A percentile compares a stretch with the other conserved stretches of the same genome.
phyloP scores from a whole-genome alignment of 2,329 filamentous ascomycete species.

The Hyphodiscus sp. region DNA sequence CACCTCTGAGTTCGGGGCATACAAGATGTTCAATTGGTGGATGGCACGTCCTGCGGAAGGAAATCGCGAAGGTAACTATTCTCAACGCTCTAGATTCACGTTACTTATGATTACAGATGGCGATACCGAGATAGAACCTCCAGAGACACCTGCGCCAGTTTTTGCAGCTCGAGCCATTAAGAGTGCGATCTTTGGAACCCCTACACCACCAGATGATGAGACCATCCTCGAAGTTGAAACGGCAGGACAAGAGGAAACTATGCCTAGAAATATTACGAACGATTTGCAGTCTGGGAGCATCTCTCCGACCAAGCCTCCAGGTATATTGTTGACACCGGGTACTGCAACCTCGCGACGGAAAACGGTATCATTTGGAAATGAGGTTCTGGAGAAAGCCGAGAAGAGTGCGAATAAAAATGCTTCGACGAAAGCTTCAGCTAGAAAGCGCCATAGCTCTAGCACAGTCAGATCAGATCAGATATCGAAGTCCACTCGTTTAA shows the following conservation, averaged over 20 bases:
- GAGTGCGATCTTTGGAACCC: constrained; percentile 57
- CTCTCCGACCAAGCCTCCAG: constrained; percentile 30
- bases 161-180: constrained; percentile 61
- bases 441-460: constrained; percentile 22
- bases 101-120: constrained; percentile 15
- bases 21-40: constrained; percentile 31
- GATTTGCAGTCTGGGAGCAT: constrained; percentile 25
- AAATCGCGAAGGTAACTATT: constrained; percentile 20
- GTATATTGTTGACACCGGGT: constrained; percentile 59
- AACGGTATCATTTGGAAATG: constrained; percentile 58
- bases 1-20: neutral
- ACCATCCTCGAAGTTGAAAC: constrained; percentile 24
- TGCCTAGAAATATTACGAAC: constrained; percentile 7
- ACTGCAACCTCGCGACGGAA: constrained; percentile 55
- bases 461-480: constrained; percentile 10
- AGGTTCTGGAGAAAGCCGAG: constrained; percentile 36
- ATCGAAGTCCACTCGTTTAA: constrained; percentile 31
- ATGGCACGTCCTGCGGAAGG: constrained; percentile 22
- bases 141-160: constrained; percentile 59
- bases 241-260: constrained; percentile 22
- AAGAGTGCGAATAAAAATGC: constrained; percentile 5
- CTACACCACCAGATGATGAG: constrained; percentile 34
- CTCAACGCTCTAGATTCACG: neutral
- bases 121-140: constrained; percentile 37
- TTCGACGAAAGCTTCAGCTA: constrained; percentile 16